phyloP scores from a whole-genome alignment of 2,329 filamentous ascomycete species.

The Ophiognomonia clavigignenti-juglandacearum region DNA sequence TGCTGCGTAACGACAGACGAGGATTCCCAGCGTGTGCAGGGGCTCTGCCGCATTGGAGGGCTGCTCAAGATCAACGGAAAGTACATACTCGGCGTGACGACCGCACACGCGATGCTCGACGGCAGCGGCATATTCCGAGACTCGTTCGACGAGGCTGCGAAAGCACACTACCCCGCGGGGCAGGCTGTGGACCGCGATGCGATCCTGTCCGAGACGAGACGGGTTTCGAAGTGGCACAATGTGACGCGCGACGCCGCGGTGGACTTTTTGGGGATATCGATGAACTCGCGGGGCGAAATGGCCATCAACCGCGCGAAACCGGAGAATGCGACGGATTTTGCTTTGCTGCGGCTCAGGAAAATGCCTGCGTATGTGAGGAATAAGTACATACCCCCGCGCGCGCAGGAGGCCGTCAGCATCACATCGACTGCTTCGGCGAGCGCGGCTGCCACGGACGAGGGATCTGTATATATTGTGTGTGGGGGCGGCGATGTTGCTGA shows the following conservation, averaged over 20 bases:
- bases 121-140: slow-evolving; percentile 8
- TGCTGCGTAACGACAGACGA: slow-evolving; percentile 6
- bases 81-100: slow-evolving; percentile 10
- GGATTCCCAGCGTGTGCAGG: background rate
- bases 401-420: background rate
- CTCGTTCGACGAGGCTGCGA: background rate
- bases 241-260: slow-evolving; percentile 11
- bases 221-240: slow-evolving; percentile 3
- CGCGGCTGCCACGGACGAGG: slow-evolving; percentile 6
- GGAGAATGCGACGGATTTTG: slow-evolving; percentile 9
- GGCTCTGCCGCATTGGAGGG: slow-evolving; percentile 10
- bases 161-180: background rate
- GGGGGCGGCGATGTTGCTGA: background rate
- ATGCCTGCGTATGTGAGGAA: slow-evolving; percentile 1
- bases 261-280: slow-evolving; percentile 8
- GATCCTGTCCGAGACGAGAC: background rate
- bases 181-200: slow-evolving; percentile 8
- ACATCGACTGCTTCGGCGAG: slow-evolving; percentile 4
- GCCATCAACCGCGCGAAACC: slow-evolving; percentile 6
- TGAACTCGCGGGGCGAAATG: slow-evolving; percentile 13
- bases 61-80: slow-evolving; percentile 13
- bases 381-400: slow-evolving; percentile 3
- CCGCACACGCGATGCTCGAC: slow-evolving; percentile 12
- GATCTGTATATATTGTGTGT: slow-evolving; percentile 3
- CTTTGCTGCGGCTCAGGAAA: slow-evolving; percentile 6